Evolutionary conservation across 2,329 filamentous ascomycete genomes (phyloP).

Genomic region (Periglandula ipomoeae): DNA sequence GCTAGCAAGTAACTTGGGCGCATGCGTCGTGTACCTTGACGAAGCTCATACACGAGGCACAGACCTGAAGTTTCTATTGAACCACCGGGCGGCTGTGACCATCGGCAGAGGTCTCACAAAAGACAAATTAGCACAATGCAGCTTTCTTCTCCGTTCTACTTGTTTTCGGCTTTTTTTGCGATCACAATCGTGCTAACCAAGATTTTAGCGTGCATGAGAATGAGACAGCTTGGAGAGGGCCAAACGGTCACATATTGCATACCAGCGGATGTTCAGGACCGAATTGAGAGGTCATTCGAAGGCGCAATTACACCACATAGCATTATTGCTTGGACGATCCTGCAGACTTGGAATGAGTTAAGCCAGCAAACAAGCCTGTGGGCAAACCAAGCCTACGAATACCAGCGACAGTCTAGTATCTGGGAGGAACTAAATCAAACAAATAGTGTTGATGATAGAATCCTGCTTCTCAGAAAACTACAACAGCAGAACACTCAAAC

Average conservation of each 20-base stretch:
- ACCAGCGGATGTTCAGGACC: slow-evolving; percentile 47
- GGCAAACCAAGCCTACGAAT: slow-evolving; percentile 48
- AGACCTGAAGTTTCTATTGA: slow-evolving; percentile 50
- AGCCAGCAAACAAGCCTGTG: slow-evolving; percentile 44
- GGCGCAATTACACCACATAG: too few relatives aligned
- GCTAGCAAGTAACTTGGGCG: slow-evolving; percentile 44
- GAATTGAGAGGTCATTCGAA: slow-evolving; percentile 28
- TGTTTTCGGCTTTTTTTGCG: neutral
- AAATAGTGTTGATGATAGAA: neutral
- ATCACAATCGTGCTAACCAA: neutral
- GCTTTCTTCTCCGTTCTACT: too few relatives aligned
- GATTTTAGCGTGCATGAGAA: slow-evolving; percentile 55
- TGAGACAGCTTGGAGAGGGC: slow-evolving; percentile 57
- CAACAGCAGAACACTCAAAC: slow-evolving; percentile 1
- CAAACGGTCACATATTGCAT: slow-evolving; percentile 56
- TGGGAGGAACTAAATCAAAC: slow-evolving; percentile 19
- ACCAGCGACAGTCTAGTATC: slow-evolving; percentile 29
- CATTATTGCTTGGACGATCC: too few relatives aligned
- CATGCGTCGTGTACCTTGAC: slow-evolving; percentile 59
- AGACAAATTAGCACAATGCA: slow-evolving; percentile 60
- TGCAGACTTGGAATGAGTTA: slow-evolving; percentile 51
- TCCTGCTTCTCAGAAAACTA: neutral
- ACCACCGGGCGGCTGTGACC: slow-evolving; percentile 57
- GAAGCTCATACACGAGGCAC: slow-evolving; percentile 63
- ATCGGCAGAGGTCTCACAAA: slow-evolving; percentile 58